Evolutionary conservation across 495 filamentous ascomycete species (phyloP).

Genomic region (Penicillium coprophilum): DNA sequence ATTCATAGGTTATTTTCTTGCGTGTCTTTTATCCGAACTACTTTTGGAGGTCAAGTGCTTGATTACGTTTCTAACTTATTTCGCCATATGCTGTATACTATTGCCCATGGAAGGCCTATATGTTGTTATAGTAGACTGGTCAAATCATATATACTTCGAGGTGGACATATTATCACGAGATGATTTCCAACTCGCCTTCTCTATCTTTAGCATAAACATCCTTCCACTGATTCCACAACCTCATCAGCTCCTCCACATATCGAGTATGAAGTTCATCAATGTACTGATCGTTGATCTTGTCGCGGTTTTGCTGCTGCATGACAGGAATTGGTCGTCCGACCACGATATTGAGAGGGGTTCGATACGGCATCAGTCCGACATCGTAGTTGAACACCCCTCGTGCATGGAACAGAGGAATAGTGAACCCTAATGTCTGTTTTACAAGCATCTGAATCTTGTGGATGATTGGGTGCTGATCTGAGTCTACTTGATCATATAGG

Average conservation of each 20-base stretch:
- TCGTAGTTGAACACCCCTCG: constrained; percentile 97
- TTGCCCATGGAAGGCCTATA: not conserved
- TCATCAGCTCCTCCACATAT: constrained; percentile 76
- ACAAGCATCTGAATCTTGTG: constrained; percentile 75
- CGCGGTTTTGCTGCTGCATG: constrained; percentile 49
- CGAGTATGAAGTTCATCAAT: constrained; percentile 73
- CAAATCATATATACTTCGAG: not conserved
- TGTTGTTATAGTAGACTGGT: constrained; percentile 1
- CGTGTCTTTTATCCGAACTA: constrained; percentile 10
- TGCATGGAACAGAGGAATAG: constrained; percentile 85
- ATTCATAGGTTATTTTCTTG: constrained; percentile 21
- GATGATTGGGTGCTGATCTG: constrained; percentile 67
- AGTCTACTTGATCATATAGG: constrained; percentile 82
- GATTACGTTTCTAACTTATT: constrained; percentile 7
- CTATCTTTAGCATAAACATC: constrained; percentile 76
- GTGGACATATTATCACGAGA: constrained; percentile 53
- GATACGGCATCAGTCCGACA: constrained; percentile 91
- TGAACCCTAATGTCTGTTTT: constrained; percentile 87
- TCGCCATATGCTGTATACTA: not conserved
- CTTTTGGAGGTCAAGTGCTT: constrained; percentile 3
- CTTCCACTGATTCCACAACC: constrained; percentile 86
- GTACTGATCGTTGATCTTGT: constrained; percentile 65
- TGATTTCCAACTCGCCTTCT: constrained; percentile 71
- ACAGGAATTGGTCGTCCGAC: constrained; percentile 80
- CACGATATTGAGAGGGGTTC: constrained; percentile 81